phyloP scores from a whole-genome alignment of 306 rosid genomes.

The Cucurbita maxima region DNA sequence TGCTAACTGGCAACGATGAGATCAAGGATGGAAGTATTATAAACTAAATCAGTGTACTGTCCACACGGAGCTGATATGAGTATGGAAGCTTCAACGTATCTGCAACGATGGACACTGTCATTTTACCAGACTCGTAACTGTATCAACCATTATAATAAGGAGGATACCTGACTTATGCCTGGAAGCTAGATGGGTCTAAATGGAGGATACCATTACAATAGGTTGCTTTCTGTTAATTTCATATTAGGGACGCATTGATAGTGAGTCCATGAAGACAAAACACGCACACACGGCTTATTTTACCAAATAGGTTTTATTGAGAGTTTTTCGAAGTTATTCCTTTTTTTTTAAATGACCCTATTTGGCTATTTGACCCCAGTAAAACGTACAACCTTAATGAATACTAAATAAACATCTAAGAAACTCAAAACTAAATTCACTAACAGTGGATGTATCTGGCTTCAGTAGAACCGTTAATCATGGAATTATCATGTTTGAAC shows the following conservation, averaged over 20 bases:
- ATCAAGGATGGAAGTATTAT: too few species aligned
- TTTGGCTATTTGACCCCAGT: neutral
- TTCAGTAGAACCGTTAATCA: neutral
- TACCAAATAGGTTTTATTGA: neutral
- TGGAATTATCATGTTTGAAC: neutral
- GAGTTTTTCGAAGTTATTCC: too few species aligned
- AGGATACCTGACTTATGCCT: slow-evolving; percentile 19
- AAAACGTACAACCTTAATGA: neutral
- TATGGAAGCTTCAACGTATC: slow-evolving; percentile 15
- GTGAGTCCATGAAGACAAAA: neutral
- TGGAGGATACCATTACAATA: too few species aligned
- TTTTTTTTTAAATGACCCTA: too few species aligned
- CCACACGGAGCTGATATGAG: slow-evolving; percentile 33
- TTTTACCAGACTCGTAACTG: slow-evolving; percentile 32
- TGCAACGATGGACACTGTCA: slow-evolving; percentile 24
- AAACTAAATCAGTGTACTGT: slow-evolving; percentile 3
- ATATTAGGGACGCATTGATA: neutral
- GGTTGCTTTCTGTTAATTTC: neutral
- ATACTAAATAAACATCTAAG: neutral
- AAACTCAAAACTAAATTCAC: neutral
- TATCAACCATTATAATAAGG: slow-evolving; percentile 13
- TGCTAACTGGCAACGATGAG: neutral
- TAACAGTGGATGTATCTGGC: too few species aligned
- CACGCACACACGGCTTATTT: neutral
- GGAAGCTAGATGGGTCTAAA: neutral